Evolutionary conservation across 2,329 filamentous ascomycete species (phyloP).

Genomic region (Cercospora sp.): DNA sequence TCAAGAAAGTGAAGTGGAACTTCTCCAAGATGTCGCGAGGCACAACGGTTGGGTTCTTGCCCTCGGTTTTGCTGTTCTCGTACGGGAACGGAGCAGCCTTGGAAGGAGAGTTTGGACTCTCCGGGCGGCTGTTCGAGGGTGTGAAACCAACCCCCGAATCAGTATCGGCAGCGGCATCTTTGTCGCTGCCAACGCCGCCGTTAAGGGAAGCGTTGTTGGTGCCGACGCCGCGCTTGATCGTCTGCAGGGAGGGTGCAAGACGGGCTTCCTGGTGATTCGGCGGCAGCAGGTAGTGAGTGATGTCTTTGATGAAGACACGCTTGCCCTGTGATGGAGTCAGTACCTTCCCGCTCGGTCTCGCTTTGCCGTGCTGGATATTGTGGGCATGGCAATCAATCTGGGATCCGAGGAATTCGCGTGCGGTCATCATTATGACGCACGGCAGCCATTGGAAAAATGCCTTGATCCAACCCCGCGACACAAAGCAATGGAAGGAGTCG

Average conservation of each 20-base stretch:
- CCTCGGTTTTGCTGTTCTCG: slow-evolving; percentile 56
- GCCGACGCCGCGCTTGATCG: slow-evolving; percentile 59
- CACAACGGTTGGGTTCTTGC: slow-evolving; percentile 80
- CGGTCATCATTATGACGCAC: slow-evolving; percentile 6
- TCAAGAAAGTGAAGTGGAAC: slow-evolving; percentile 95
- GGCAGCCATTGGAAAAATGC: slow-evolving; percentile 1
- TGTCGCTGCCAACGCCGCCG: slow-evolving; percentile 36
- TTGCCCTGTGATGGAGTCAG: slow-evolving; percentile 64
- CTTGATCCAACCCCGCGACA: not conserved
- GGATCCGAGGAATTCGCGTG: not conserved
- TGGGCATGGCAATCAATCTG: not conserved
- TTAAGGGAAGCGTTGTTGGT: slow-evolving; percentile 41
- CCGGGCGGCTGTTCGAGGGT: slow-evolving; percentile 30
- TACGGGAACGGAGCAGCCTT: slow-evolving; percentile 57
- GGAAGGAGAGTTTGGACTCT: slow-evolving; percentile 23
- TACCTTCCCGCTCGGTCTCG: not conserved
- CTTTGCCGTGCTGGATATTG: not conserved
- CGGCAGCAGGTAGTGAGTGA: slow-evolving; percentile 86
- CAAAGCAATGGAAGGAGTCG: not conserved
- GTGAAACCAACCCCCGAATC: slow-evolving; percentile 38
- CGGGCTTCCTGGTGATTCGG: slow-evolving; percentile 66
- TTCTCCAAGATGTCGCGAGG: slow-evolving; percentile 70
- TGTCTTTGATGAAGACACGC: slow-evolving; percentile 97
- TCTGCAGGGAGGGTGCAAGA: slow-evolving; percentile 74
- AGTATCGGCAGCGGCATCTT: slow-evolving; percentile 21